Conservation (phyloP, 768 basidiomycete species). For the Tricholomella constricta region DNA sequence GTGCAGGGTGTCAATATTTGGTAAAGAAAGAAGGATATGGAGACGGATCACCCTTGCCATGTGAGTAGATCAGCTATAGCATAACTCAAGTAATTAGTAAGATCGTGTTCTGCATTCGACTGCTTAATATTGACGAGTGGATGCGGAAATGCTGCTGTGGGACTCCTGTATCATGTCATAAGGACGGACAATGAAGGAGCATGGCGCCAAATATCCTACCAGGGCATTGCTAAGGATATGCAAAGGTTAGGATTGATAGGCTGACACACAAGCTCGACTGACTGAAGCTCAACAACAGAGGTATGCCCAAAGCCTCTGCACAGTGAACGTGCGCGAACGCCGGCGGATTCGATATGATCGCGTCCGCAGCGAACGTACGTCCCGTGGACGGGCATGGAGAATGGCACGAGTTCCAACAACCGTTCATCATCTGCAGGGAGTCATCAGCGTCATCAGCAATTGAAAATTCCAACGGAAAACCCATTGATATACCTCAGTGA, state of each 20-base stretch:
- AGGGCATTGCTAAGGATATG: slow-evolving; percentile 60
- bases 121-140: slow-evolving; percentile 61
- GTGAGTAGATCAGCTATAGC: slow-evolving; percentile 60
- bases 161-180: slow-evolving; percentile 35
- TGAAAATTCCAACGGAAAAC: neutral
- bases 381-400: slow-evolving; percentile 46
- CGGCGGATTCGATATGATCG: slow-evolving; percentile 69
- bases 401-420: slow-evolving; percentile 58
- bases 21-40: neutral
- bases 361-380: slow-evolving; percentile 56
- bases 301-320: slow-evolving; percentile 63
- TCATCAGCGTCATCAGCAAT: neutral
- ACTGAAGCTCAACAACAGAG: slow-evolving; percentile 61
- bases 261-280: slow-evolving; percentile 24
- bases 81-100: slow-evolving; percentile 62
- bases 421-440: slow-evolving; percentile 58
- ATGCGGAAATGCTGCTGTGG: slow-evolving; percentile 58
- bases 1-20: neutral
- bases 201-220: slow-evolving; percentile 32
- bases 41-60: slow-evolving; percentile 57
- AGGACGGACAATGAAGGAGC: neutral
- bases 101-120: slow-evolving; percentile 52
- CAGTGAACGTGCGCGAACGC: slow-evolving; percentile 67
- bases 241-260: neutral
- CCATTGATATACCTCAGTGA: slow-evolving; percentile 38